These are phyloP conservation scores for Hygrophorus pudorinus DNA, from an alignment of 768 basidiomycete species.

Conservation along the genomic window DNA sequence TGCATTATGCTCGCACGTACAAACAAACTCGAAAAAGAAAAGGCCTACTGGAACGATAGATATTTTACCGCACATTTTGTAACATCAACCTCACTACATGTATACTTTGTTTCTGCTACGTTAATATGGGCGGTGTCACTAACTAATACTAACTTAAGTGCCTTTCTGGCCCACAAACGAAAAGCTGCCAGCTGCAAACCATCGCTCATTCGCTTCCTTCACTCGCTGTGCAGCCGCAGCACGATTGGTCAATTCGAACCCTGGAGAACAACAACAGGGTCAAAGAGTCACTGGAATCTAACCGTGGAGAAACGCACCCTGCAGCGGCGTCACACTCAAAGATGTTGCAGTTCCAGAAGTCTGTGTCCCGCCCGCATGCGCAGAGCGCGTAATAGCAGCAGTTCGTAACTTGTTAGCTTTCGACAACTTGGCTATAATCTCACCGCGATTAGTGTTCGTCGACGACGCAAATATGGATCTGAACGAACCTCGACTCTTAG, in stretches of 20 bases:
- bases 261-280: slow-evolving; percentile 27
- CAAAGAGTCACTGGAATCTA: background rate
- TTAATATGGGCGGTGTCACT: too few relatives aligned
- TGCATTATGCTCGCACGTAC: background rate
- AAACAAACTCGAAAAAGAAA: background rate
- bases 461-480: background rate
- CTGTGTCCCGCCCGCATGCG: slow-evolving; percentile 38
- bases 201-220: slow-evolving; percentile 92
- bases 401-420: slow-evolving; percentile 90
- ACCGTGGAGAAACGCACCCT: slow-evolving; percentile 53
- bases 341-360: slow-evolving; percentile 85
- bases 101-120: too few relatives aligned
- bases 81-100: too few relatives aligned
- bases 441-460: slow-evolving; percentile 2
- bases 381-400: slow-evolving; percentile 70
- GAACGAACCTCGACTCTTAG: slow-evolving; percentile 77
- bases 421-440: slow-evolving; percentile 76
- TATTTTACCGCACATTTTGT: too few relatives aligned
- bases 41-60: too few relatives aligned
- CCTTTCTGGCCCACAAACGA: slow-evolving; percentile 61
- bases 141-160: too few relatives aligned
- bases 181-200: slow-evolving; percentile 86
- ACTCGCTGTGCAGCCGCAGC: slow-evolving; percentile 78
- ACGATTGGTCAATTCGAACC: slow-evolving; percentile 92
- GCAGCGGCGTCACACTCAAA: slow-evolving; percentile 89